phyloP scores from a whole-genome alignment of 225 moss, liverwort and hornwort genomes.

The Asterella californica region DNA sequence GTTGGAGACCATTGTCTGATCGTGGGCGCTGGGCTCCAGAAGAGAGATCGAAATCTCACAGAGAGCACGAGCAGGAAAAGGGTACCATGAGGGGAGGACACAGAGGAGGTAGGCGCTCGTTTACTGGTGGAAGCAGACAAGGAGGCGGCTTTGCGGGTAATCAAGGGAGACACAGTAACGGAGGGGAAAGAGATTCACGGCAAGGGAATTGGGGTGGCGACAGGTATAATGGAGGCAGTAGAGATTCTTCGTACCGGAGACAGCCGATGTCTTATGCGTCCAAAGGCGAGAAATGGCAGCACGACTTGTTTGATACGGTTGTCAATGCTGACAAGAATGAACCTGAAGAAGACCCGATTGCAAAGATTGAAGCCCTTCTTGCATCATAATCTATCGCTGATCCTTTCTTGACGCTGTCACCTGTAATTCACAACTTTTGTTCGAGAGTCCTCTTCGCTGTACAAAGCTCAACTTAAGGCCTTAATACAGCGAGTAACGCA shows the following conservation, averaged over 20 bases:
- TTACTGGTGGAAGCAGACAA: slow-evolving; percentile 21
- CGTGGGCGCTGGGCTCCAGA: slow-evolving; percentile 5
- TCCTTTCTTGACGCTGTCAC: slow-evolving; percentile 1
- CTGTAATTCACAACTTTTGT: neutral
- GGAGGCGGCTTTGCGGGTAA: slow-evolving; percentile 3
- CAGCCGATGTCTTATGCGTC: slow-evolving; percentile 21
- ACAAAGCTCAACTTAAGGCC: neutral
- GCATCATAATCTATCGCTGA: slow-evolving; percentile 31
- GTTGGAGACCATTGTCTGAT: slow-evolving; percentile 12
- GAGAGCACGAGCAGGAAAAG: slow-evolving; percentile 12
- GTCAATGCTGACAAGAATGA: slow-evolving; percentile 10
- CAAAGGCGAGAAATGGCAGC: slow-evolving; percentile 44
- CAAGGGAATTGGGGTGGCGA: slow-evolving; percentile 25
- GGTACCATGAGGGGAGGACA: slow-evolving; percentile 12
- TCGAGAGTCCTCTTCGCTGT: neutral
- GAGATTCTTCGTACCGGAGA: slow-evolving; percentile 26
- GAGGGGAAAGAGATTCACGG: slow-evolving; percentile 25
- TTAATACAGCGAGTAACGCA: neutral
- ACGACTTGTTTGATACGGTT: slow-evolving; percentile 41
- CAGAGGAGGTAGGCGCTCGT: slow-evolving; percentile 16
- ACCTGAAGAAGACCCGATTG: slow-evolving; percentile 43
- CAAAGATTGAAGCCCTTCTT: slow-evolving; percentile 50
- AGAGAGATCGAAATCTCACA: slow-evolving; percentile 12
- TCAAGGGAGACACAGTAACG: slow-evolving; percentile 19
- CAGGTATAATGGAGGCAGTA: slow-evolving; percentile 28